Percentiles rank a stretch among this genome's conserved stretches.
Evolutionary conservation across 768 basidiomycete genomes (phyloP).

Genomic region (Pisolithus tinctorius): DNA sequence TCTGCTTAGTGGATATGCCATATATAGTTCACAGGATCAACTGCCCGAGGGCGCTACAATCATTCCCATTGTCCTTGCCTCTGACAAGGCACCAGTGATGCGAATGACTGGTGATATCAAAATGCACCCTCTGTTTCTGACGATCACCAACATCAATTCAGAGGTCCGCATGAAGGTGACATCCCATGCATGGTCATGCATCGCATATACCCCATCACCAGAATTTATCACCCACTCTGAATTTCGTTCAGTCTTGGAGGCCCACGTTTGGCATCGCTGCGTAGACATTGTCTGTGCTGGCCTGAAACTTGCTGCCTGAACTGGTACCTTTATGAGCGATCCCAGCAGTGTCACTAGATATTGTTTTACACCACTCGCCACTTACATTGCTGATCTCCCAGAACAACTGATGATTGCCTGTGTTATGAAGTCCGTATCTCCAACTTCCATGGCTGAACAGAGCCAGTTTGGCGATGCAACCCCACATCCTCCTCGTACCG

Average conservation of each 20-base stretch:
- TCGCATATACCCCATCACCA: neutral
- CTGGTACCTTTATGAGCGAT: neutral
- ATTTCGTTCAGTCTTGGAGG: neutral
- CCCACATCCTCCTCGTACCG: neutral
- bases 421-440: neutral
- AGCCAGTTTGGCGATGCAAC: neutral
- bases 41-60: slow-evolving; percentile 7
- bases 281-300: neutral
- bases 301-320: neutral
- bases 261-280: neutral
- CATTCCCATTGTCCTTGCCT: slow-evolving; percentile 11
- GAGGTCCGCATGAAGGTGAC: slow-evolving; percentile 2
- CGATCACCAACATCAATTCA: slow-evolving; percentile 6
- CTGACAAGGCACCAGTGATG: slow-evolving; percentile 13
- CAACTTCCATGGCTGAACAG: neutral
- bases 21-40: neutral
- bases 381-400: neutral
- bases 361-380: neutral
- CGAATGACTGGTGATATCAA: neutral
- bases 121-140: slow-evolving; percentile 7
- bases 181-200: neutral
- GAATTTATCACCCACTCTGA: neutral
- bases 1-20: neutral
- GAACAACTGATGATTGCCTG: neutral
- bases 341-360: too few species aligned